Conservation (phyloP, 345 rosid species). For the Eucalyptus leucophloia region DNA sequence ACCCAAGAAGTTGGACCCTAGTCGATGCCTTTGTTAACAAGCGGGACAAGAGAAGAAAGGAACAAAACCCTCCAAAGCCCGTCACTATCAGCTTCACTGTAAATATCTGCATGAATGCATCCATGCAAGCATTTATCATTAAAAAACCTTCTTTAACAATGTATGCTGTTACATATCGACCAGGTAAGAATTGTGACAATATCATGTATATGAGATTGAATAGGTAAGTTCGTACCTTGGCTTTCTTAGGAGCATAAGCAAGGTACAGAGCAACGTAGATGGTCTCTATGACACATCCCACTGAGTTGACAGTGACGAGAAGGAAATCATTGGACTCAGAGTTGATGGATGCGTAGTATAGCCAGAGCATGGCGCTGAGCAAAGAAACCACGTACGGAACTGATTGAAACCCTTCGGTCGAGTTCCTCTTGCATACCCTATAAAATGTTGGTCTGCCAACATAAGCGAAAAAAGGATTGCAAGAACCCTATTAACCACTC, state of each 20-base stretch:
- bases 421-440: slow-evolving; percentile 41
- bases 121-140: not conserved
- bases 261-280: slow-evolving; percentile 48
- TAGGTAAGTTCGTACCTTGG: slow-evolving; percentile 17
- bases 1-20: slow-evolving; percentile 37
- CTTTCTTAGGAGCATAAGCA: slow-evolving; percentile 45
- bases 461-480: not conserved
- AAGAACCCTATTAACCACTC: not conserved
- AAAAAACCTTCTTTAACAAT: not conserved
- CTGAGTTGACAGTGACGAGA: slow-evolving; percentile 68
- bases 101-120: slow-evolving; percentile 26
- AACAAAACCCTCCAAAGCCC: slow-evolving; percentile 46
- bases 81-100: slow-evolving; percentile 37
- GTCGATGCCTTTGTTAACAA: slow-evolving; percentile 8
- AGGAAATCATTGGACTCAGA: slow-evolving; percentile 29
- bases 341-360: slow-evolving; percentile 48
- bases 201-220: not conserved
- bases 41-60: slow-evolving; percentile 26
- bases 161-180: not conserved
- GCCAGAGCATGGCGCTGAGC: slow-evolving; percentile 45
- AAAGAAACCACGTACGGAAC: slow-evolving; percentile 44
- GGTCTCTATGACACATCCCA: slow-evolving; percentile 69
- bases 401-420: slow-evolving; percentile 54
- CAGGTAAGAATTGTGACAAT: not conserved
- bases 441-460: slow-evolving; percentile 18